A percentile compares a stretch with the other conserved stretches of the same genome.
Conservation (phyloP, 2,329 filamentous ascomycete genomes). For the Colletotrichum caudatum region DNA sequence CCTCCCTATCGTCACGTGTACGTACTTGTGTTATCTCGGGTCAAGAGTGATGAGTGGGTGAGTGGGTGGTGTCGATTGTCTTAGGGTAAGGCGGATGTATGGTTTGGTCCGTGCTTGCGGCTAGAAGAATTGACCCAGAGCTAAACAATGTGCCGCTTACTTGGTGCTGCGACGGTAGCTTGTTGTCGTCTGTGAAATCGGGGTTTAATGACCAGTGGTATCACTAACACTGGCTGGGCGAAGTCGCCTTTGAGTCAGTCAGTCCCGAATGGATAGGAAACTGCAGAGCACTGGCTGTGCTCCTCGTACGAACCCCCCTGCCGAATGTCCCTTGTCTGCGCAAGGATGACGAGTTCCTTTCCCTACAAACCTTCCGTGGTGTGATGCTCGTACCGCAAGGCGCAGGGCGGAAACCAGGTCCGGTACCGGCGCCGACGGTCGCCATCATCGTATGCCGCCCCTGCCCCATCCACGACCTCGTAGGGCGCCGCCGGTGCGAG, state of each 20-base stretch:
- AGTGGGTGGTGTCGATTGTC: background rate
- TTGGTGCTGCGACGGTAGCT: background rate
- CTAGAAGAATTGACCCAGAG: background rate
- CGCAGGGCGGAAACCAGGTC: background rate
- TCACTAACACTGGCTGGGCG: background rate
- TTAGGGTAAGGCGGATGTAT: background rate
- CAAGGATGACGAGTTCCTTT: background rate
- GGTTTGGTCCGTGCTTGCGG: background rate
- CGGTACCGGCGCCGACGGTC: background rate
- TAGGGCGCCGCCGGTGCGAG: background rate
- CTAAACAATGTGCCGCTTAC: background rate
- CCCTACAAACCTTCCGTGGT: background rate
- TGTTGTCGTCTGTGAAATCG: background rate
- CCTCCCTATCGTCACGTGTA: background rate
- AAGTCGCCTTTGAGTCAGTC: background rate
- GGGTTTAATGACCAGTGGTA: too few species aligned
- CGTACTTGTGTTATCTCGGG: background rate
- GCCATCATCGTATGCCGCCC: background rate
- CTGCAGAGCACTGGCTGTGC: background rate
- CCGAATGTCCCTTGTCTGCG: background rate
- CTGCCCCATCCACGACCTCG: background rate
- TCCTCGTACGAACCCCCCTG: background rate
- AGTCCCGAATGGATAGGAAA: background rate
- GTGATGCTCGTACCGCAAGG: background rate
- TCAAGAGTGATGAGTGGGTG: background rate